These are phyloP conservation scores for Cladosporium colombiae DNA, from an alignment of 2,329 filamentous ascomycete genomes.

Conservation along the genomic window DNA sequence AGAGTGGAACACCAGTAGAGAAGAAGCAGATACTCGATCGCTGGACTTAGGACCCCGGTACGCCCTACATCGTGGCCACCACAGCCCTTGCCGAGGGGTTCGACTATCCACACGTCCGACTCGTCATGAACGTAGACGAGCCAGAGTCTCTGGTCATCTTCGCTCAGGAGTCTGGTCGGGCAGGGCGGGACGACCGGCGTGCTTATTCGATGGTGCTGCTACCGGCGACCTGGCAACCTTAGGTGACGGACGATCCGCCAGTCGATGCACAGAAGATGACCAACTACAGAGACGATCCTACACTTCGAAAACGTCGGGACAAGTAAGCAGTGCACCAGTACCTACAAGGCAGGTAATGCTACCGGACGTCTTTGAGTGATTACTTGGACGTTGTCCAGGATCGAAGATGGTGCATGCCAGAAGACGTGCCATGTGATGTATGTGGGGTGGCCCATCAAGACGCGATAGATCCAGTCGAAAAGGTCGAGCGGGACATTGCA, in stretches of 20 bases:
- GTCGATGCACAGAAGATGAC: neutral
- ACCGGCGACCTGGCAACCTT: constrained; percentile 7
- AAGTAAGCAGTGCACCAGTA: constrained; percentile 9
- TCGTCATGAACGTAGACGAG: constrained; percentile 21
- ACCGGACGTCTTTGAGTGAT: constrained; percentile 14
- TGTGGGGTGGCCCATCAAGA: neutral
- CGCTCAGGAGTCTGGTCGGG: constrained; percentile 20
- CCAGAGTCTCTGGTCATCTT: constrained; percentile 21
- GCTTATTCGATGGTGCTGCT: constrained; percentile 19
- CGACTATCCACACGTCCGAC: constrained; percentile 18
- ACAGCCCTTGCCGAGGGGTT: constrained; percentile 17
- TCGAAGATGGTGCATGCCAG: constrained; percentile 18
- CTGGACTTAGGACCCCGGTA: neutral
- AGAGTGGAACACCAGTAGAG: constrained; percentile 1
- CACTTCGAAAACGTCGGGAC: constrained; percentile 3
- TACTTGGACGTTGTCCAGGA: neutral
- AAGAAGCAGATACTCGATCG: neutral
- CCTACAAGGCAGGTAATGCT: constrained; percentile 11
- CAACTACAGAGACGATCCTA: neutral
- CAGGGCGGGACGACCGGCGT: constrained; percentile 1
- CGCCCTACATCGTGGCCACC: constrained; percentile 20
- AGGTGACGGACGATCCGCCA: neutral
- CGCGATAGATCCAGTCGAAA: neutral
- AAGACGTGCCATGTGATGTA: constrained; percentile 12
- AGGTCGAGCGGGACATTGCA: neutral